Conservation (phyloP, 2,329 filamentous ascomycete species). For the Penicillium sp. region DNA sequence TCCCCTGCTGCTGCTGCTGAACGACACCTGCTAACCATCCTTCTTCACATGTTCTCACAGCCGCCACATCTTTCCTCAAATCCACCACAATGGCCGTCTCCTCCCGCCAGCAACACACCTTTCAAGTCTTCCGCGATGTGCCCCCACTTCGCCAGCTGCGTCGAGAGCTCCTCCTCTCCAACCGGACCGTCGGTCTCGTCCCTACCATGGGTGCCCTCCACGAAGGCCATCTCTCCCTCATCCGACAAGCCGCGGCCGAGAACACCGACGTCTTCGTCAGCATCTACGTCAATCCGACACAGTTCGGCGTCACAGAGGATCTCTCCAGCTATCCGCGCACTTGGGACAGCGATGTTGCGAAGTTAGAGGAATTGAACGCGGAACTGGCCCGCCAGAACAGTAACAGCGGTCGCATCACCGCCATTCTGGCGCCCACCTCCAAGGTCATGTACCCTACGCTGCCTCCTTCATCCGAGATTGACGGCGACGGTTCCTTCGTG, state of each 20-base stretch:
- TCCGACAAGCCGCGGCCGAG: slow-evolving; percentile 71
- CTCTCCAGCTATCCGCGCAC: slow-evolving; percentile 81
- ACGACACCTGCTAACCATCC: no score
- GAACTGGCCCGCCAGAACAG: no score
- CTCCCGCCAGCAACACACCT: slow-evolving; percentile 25
- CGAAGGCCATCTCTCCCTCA: slow-evolving; percentile 74
- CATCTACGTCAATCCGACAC: slow-evolving; percentile 92
- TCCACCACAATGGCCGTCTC: no score
- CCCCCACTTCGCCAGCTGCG: no score
- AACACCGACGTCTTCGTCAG: slow-evolving; percentile 82
- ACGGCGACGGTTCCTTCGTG: slow-evolving; percentile 78
- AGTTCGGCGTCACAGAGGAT: slow-evolving; percentile 86
- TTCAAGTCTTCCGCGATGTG: slow-evolving; percentile 64
- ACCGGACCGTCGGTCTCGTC: slow-evolving; percentile 72
- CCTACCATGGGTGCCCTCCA: slow-evolving; percentile 99
- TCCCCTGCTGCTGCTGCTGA: no score
- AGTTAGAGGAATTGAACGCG: slow-evolving; percentile 59
- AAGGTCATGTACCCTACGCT: slow-evolving; percentile 80
- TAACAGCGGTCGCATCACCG: slow-evolving; percentile 62
- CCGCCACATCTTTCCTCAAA: no score
- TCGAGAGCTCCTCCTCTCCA: slow-evolving; percentile 59
- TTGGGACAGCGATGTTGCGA: slow-evolving; percentile 66
- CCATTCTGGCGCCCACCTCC: slow-evolving; percentile 77
- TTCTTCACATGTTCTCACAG: no score
- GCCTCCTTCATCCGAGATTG: slow-evolving; percentile 60